These are phyloP conservation scores for Acorus calamus DNA, from an alignment of 106 monocot species.

Conservation along the genomic window DNA sequence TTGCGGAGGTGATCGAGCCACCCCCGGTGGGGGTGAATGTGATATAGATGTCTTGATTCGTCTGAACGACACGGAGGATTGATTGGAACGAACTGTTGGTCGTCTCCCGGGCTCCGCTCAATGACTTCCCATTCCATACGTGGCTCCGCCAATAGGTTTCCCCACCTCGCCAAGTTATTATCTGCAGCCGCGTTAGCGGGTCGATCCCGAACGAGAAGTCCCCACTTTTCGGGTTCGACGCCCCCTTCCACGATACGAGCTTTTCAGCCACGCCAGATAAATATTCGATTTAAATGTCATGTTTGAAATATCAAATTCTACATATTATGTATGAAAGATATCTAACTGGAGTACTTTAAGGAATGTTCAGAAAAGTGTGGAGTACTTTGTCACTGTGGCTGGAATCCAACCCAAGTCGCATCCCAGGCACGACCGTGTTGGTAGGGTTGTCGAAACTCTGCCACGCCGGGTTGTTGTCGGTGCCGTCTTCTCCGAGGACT, in stretches of 20 bases:
- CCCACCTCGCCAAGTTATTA: slow-evolving; percentile 4
- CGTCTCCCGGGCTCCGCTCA: background rate
- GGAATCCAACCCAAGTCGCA: background rate
- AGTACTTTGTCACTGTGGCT: background rate
- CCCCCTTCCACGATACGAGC: slow-evolving; percentile 15
- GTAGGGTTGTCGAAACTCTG: slow-evolving; percentile 23
- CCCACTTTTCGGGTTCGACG: slow-evolving; percentile 14
- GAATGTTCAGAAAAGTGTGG: too few species aligned
- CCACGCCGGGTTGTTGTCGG: slow-evolving; percentile 2
- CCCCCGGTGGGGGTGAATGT: background rate
- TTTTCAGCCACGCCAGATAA: background rate
- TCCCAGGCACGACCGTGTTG: slow-evolving; percentile 10
- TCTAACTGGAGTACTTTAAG: too few species aligned
- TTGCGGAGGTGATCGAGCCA: background rate
- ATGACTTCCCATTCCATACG: background rate
- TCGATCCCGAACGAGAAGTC: slow-evolving; percentile 13
- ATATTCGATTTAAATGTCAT: too few species aligned
- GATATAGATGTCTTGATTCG: background rate
- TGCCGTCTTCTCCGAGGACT: slow-evolving; percentile 1
- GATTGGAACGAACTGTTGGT: background rate
- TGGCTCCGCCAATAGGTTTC: slow-evolving; percentile 6
- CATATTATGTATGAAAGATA: too few species aligned
- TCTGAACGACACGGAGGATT: background rate
- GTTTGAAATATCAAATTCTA: too few species aligned
- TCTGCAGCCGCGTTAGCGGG: background rate